Percentiles rank a stretch among this genome's conserved stretches.
Evolutionary conservation across 1,284 basidiomycete species (phyloP).

Genomic region (Tilletia setariae): DNA sequence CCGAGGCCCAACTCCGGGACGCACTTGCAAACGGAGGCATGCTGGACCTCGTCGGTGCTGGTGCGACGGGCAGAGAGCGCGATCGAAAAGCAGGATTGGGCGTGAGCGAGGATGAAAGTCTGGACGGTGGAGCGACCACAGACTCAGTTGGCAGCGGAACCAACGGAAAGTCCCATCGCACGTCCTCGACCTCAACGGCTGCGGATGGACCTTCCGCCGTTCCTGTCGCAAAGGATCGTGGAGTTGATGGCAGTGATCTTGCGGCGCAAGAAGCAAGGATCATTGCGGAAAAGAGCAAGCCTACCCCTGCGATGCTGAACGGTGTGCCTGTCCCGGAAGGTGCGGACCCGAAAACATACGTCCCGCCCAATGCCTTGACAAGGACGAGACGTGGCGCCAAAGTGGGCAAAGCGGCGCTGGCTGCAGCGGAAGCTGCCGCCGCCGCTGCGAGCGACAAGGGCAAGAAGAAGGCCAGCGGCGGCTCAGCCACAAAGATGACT

Average conservation of each 20-base stretch:
- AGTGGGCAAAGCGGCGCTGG: conserved; percentile 6
- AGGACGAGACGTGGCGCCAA: conserved; percentile 18
- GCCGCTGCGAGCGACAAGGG: neutral
- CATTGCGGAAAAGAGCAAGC: neutral
- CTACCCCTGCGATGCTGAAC: conserved; percentile 7
- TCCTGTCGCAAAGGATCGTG: neutral
- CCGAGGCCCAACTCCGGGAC: neutral
- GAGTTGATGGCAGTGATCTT: neutral
- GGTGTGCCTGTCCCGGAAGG: conserved; percentile 5
- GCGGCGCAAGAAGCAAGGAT: conserved; percentile 4
- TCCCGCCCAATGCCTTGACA: conserved; percentile 21
- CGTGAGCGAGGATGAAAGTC: neutral
- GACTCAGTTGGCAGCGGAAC: neutral
- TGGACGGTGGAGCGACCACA: neutral
- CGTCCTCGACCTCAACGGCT: neutral
- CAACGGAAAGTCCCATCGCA: too few relatives aligned
- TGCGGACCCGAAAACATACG: conserved; percentile 23
- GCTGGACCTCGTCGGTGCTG: neutral
- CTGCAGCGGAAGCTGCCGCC: neutral
- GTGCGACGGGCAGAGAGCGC: neutral
- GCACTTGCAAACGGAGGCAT: neutral
- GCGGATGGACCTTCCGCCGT: too few relatives aligned
- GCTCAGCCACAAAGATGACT: neutral
- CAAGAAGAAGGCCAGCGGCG: neutral
- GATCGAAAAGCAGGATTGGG: neutral